Evolutionary conservation across 495 filamentous ascomycete species (phyloP), one percentile per base, ranked within the genome.

Genomic region (Talaromyces trachyspermus): DNA sequence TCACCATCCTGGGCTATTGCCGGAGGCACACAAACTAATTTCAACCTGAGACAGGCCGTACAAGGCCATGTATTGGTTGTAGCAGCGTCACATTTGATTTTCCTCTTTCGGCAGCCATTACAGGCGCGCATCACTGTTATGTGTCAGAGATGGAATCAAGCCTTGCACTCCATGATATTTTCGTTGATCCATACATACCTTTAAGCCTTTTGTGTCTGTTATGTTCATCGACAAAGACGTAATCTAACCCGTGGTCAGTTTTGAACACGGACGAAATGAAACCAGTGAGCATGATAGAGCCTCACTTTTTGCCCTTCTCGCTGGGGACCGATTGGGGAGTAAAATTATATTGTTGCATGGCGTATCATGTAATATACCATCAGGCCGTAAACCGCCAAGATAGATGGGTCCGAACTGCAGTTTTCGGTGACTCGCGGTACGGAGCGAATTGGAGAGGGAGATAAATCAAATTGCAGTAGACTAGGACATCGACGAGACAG

Each of bases 141-240:
- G 22, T 25, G 17, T 36, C 22, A 42, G 22, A 15, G 2, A 8
- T 18, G 14, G 29, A 5, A 35, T 12, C 36, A 23, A 12, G 15
- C 17, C 8, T 29, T 22, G 23, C 27, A 10, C 3, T 18, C 4
- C 42, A 24, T 11, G 12, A 11, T 4, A 8, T 20, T 18, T 18
- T 22, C 12, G 19, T 43, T 22, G 17, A n/a, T n/a, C n/a, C n/a
- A 32, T 43, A 27, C 69, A 50, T 79, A 95, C 90, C 90, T 74
- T 99, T 99, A 46, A 97, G 70, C 52, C 92, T 77, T 70, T 96
- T 96, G 68, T 99, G 92, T 36, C 92, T 82, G 66, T 97, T 99
- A 62, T 99, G 91, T 66, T 99, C 92, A 64, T 99, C 94, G 43
- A 99, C 92, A 57, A 99, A 99, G 38, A 99, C 92, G 85, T 95